A percentile compares a stretch with the other conserved stretches of the same genome.
Conservation (phyloP, 306 rosid genomes). For the Dalbergia cultrata region DNA sequence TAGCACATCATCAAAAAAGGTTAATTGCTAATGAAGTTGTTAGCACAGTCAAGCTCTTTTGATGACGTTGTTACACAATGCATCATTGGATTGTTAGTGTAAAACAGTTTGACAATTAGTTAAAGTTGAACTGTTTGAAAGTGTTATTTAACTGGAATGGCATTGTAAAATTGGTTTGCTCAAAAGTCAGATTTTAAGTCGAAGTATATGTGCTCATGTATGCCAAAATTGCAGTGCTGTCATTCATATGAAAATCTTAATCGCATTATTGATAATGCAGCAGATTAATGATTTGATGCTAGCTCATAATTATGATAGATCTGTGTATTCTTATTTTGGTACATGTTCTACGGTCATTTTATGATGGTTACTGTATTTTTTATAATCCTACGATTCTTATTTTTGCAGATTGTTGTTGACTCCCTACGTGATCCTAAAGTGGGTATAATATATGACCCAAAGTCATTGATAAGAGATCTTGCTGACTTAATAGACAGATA, state of each 20-base stretch:
- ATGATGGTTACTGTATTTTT: background rate
- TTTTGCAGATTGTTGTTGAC: slow-evolving; percentile 76
- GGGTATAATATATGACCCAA: slow-evolving; percentile 80
- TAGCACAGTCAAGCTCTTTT: background rate
- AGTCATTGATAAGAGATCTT: slow-evolving; percentile 74
- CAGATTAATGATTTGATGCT: slow-evolving; percentile 9
- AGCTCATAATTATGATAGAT: slow-evolving; percentile 10
- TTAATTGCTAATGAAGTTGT: background rate
- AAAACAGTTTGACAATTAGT: background rate
- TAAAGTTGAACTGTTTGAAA: background rate
- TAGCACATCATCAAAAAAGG: background rate
- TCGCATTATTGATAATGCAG: background rate
- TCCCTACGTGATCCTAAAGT: slow-evolving; percentile 77
- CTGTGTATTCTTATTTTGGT: slow-evolving; percentile 10
- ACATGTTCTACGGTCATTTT: background rate
- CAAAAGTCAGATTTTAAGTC: slow-evolving; percentile 2
- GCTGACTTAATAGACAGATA: slow-evolving; percentile 63
- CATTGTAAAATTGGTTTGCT: slow-evolving; percentile 22
- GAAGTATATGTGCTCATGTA: background rate
- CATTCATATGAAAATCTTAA: background rate
- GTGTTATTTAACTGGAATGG: background rate
- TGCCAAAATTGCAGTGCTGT: background rate
- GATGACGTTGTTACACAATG: background rate
- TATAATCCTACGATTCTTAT: slow-evolving; percentile 22
- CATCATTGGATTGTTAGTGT: background rate